phyloP scores from a whole-genome alignment of 2,329 filamentous ascomycete species.

The Fusarium keratoplasticum region DNA sequence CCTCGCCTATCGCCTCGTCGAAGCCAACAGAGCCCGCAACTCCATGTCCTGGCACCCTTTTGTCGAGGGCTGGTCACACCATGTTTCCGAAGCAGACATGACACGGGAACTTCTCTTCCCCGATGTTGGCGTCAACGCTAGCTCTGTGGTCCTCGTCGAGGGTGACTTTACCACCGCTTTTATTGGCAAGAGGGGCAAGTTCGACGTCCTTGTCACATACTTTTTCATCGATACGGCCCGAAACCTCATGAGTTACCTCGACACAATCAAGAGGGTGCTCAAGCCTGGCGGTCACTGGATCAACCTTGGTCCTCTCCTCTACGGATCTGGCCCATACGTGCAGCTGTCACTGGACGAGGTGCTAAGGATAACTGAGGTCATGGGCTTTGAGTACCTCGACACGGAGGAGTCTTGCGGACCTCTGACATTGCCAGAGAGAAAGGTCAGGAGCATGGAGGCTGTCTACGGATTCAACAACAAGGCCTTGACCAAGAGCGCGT shows the following conservation, averaged over 20 bases:
- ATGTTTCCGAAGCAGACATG: constrained; percentile 60
- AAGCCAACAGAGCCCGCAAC: constrained; percentile 42
- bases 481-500: constrained; percentile 64
- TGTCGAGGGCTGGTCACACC: constrained; percentile 68
- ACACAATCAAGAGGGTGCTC: constrained; percentile 62
- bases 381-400: constrained; percentile 65
- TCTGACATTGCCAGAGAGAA: constrained; percentile 54
- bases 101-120: constrained; percentile 60
- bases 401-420: constrained; percentile 54
- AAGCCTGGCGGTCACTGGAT: constrained; percentile 64
- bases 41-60: constrained; percentile 60
- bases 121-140: constrained; percentile 49
- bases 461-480: constrained; percentile 64
- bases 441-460: constrained; percentile 59
- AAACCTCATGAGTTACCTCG: constrained; percentile 66
- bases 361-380: constrained; percentile 56
- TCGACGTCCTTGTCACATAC: constrained; percentile 64
- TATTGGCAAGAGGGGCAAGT: constrained; percentile 44
- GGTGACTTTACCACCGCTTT: constrained; percentile 66
- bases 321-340: constrained; percentile 65
- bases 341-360: constrained; percentile 68
- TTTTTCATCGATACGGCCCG: constrained; percentile 73
- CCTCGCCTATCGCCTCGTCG: constrained; percentile 62
- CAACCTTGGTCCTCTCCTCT: constrained; percentile 67
- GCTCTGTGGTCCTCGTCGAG: constrained; percentile 61